These are phyloP conservation scores for Pythium folliculosum DNA, from an alignment of 352 stramenopile genomes.

Conservation along the genomic window DNA sequence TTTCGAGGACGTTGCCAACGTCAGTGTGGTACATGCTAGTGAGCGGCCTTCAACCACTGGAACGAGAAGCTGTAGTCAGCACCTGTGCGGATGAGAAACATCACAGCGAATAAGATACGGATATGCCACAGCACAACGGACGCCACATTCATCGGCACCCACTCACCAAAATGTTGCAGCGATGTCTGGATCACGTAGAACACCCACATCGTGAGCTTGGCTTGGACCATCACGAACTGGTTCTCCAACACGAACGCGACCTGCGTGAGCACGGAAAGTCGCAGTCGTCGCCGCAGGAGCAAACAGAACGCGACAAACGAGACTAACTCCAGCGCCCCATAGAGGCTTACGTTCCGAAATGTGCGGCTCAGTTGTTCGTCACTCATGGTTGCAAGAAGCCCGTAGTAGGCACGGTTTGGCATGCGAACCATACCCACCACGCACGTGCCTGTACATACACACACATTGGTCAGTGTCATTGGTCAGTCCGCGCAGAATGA, in stretches of 20 bases:
- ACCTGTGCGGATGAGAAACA: not conserved
- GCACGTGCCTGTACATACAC: conserved; percentile 1
- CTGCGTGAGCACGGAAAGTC: conserved; percentile 13
- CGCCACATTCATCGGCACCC: no score
- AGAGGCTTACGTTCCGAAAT: conserved; percentile 3
- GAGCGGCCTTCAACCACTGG: no score
- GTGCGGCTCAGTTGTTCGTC: conserved; percentile 10
- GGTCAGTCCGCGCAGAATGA: no score
- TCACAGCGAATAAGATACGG: not conserved
- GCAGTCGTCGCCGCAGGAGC: conserved; percentile 2
- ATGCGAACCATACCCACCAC: conserved; percentile 12
- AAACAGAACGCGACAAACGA: conserved; percentile 14
- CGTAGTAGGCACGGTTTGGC: conserved; percentile 14
- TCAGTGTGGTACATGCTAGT: not conserved
- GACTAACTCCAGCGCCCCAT: conserved; percentile 9
- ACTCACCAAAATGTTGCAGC: not conserved
- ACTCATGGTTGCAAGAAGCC: not conserved
- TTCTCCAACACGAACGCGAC: conserved; percentile 23
- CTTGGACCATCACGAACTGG: conserved; percentile 21
- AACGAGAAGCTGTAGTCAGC: conserved; percentile 4
- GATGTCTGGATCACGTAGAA: conserved; percentile 10
- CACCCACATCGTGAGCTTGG: conserved; percentile 5
- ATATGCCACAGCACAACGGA: no score
- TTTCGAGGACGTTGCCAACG: not conserved
- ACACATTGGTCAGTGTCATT: not conserved